A percentile compares a stretch with the other conserved stretches of the same genome.
phyloP scores from a whole-genome alignment of 164 flowering plant genomes.

The Umbellularia californica region DNA sequence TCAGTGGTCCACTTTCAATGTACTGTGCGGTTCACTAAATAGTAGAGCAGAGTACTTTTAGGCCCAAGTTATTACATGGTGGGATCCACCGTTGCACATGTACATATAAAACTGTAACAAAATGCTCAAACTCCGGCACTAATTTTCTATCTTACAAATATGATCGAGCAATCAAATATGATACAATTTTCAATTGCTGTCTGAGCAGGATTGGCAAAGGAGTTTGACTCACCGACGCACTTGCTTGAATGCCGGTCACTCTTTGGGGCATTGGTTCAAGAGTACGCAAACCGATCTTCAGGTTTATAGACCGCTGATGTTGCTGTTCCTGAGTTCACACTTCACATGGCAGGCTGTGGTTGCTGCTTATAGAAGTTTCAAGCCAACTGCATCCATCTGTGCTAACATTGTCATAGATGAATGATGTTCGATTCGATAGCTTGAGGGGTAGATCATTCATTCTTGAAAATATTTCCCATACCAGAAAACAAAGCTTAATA shows the following conservation, averaged over 20 bases:
- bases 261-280: conserved; percentile 84
- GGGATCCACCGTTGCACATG: not conserved
- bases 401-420: not conserved
- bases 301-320: conserved; percentile 31
- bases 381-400: not conserved
- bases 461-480: not conserved
- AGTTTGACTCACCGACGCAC: conserved; percentile 64
- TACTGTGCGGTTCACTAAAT: not conserved
- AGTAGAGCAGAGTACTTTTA: not conserved
- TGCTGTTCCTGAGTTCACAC: not conserved
- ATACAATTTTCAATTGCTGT: not conserved
- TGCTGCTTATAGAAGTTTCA: not conserved
- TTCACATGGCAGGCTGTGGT: not conserved
- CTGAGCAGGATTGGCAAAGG: conserved; percentile 62
- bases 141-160: too few relatives aligned
- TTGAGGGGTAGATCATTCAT: not conserved
- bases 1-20: not conserved
- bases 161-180: too few relatives aligned
- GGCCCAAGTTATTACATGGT: not conserved
- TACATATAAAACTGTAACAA: not conserved
- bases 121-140: too few relatives aligned
- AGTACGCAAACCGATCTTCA: conserved; percentile 75
- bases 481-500: not conserved
- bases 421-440: not conserved
- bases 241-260: conserved; percentile 74